Conservation (phyloP, 129 eudicot genomes). For the Flaveria robusta region DNA sequence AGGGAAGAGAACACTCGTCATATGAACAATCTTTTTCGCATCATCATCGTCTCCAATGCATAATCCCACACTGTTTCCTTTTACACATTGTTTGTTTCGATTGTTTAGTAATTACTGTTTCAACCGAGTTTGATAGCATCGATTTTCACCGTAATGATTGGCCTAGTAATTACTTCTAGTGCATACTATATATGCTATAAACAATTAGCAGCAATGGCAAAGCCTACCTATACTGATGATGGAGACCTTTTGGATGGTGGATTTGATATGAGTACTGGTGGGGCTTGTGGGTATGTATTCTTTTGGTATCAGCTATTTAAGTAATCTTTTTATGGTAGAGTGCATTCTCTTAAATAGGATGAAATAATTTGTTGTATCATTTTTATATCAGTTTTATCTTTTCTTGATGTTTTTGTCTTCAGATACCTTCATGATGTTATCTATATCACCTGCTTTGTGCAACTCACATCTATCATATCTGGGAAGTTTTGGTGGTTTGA, state of each 20-base stretch:
- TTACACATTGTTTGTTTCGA: background rate
- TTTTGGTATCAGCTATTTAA: constrained; percentile 1
- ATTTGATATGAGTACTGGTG: constrained; percentile 93
- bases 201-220: constrained; percentile 80
- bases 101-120: background rate
- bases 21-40: constrained; percentile 63
- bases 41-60: constrained; percentile 77
- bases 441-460: constrained; percentile 89
- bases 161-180: constrained; percentile 61
- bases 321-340: background rate
- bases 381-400: background rate
- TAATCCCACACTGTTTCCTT: background rate
- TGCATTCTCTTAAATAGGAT: background rate
- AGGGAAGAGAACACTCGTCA: constrained; percentile 86
- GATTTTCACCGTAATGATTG: constrained; percentile 31
- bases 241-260: constrained; percentile 96
- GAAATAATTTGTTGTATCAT: background rate
- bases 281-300: constrained; percentile 80
- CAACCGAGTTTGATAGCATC: constrained; percentile 9
- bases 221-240: constrained; percentile 59
- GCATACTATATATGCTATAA: constrained; percentile 71
- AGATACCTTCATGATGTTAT: constrained; percentile 91
- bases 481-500: constrained; percentile 90
- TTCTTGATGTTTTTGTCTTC: constrained; percentile 33
- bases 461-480: constrained; percentile 76